Evolutionary conservation across 75 land plant genomes (phyloP).

Genomic region (Chamaecyparis obtusa): DNA sequence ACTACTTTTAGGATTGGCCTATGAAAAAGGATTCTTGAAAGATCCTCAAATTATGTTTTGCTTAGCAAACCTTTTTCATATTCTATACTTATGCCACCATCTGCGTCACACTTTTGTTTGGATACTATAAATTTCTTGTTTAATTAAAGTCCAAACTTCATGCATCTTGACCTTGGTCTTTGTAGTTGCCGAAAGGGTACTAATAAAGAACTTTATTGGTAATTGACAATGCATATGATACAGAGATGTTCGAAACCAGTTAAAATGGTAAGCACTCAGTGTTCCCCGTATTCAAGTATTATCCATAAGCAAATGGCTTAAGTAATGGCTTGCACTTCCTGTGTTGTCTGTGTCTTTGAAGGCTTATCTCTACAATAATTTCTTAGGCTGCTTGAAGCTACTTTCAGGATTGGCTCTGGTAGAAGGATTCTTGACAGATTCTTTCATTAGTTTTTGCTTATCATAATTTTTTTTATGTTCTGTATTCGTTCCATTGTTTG

Average conservation of each 20-base stretch:
- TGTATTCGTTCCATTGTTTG: not conserved
- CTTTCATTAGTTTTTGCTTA: not conserved
- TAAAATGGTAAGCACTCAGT: not conserved
- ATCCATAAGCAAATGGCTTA: not conserved
- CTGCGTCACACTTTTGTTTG: not conserved
- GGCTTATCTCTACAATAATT: not conserved
- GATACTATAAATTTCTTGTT: not conserved
- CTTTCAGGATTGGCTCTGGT: not conserved
- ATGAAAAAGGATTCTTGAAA: not conserved
- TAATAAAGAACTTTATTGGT: not conserved
- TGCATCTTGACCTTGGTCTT: not conserved
- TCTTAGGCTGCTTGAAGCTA: not conserved
- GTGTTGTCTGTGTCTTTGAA: not conserved
- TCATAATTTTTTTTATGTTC: not conserved
- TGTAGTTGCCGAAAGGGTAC: not conserved
- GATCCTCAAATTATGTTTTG: not conserved
- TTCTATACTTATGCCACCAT: not conserved
- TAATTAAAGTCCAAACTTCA: not conserved
- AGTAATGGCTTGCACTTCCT: not conserved
- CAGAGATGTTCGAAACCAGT: not conserved
- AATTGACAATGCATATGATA: not conserved
- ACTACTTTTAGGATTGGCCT: not conserved
- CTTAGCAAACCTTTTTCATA: not conserved
- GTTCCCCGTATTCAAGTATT: not conserved
- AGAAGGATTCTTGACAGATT: not conserved